Evolutionary conservation across 108 stramenopile species (phyloP), one percentile per base, ranked within the genome.

Genomic region (Bacterosira constricta): DNA sequence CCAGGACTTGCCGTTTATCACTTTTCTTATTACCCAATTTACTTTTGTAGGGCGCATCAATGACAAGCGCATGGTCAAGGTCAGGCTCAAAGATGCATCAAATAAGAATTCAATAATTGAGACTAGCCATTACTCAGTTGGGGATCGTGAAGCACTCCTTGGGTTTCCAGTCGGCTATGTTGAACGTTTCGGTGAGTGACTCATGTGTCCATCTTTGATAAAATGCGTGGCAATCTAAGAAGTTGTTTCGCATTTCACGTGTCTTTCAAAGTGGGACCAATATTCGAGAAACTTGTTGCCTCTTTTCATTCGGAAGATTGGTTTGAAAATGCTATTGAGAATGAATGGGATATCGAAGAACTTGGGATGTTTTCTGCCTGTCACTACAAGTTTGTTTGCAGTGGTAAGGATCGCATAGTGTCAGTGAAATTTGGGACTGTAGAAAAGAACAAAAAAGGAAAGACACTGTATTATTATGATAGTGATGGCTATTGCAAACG

Each of bases 401-500:
- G 18, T 56, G n/a, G n/a, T n/a, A n/a, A n/a, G n/a, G 55, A 30
- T 3, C 29, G n/a, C 5, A 30, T 12, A 1, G 2, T 34, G 2
- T 32, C 55, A 34, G 25, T 56, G 31, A 56, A 56, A 30, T 12
- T 56, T 56, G 55, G 55, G 27, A 56, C 55, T 7, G 29, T 34
- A 8, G 55, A 56, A 11, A 56, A 56, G 55, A 56, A 56, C 31
- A 34, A 9, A 34, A 31, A 32, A 2, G 55, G 55, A 10, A 30
- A 56, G 15, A 4, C 55, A 6, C 13, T 30, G 5, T 56, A 56
- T 26, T 56, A 15, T 30, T 17, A 34, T 13, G 29, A 56, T 56
- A 13, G 31, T 11, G 55, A 56, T 13, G 12, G 27, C 1, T 56
- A 56, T 34, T 56, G 55, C 31, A 56, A 56, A 30, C 30, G 55